Evolutionary conservation across 164 flowering plant species (phyloP).

Genomic region (Berberis vulgaris): DNA sequence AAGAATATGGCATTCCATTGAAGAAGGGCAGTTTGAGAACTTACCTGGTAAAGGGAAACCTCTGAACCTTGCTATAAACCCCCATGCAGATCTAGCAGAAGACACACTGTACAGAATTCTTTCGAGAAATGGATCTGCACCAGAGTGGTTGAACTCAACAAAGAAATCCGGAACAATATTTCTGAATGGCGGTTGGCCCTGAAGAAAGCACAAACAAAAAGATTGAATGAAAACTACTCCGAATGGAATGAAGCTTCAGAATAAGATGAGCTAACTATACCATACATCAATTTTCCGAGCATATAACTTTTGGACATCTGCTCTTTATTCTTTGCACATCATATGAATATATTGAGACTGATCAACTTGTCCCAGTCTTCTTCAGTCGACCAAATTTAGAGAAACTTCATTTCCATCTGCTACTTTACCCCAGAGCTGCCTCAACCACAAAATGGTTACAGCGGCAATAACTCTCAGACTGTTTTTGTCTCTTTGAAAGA

Average conservation of each 20-base stretch:
- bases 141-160: conserved; percentile 96
- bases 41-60: conserved; percentile 97
- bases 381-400: too few species aligned
- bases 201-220: conserved; percentile 51
- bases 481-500: too few species aligned
- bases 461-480: too few species aligned
- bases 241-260: conserved; percentile 55
- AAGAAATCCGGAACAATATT: conserved; percentile 51
- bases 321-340: too few species aligned
- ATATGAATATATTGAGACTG: too few species aligned
- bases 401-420: too few species aligned
- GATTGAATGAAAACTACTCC: conserved; percentile 24
- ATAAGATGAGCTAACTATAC: conserved; percentile 38
- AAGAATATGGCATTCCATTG: conserved; percentile 90
- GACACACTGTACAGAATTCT: conserved; percentile 83
- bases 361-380: too few species aligned
- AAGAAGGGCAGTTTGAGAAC: conserved; percentile 91
- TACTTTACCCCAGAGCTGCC: too few species aligned
- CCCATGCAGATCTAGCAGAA: conserved; percentile 91
- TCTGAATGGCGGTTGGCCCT: conserved; percentile 57
- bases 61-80: conserved; percentile 51
- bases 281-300: too few species aligned
- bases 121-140: conserved; percentile 74
- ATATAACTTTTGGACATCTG: too few species aligned
- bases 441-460: too few species aligned